These are phyloP conservation scores for Friedmanniomyces endolithicus DNA, from an alignment of 495 filamentous ascomycete species.

Conservation along the genomic window DNA sequence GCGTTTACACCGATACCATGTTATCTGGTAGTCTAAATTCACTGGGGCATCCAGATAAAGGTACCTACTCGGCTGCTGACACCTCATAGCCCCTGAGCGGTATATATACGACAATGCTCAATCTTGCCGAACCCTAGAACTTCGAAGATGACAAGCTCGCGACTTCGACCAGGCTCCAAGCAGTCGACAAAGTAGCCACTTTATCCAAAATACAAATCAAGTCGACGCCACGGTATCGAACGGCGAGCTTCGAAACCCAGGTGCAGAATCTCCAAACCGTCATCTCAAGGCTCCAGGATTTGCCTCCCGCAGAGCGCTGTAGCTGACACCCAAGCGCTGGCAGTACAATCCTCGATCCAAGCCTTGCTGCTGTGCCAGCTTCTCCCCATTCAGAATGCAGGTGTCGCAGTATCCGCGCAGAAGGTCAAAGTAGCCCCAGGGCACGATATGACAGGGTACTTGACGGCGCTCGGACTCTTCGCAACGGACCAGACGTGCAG, in stretches of 20 bases:
- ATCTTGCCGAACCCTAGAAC: not conserved
- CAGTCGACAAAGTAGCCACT: not conserved
- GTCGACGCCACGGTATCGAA: not conserved
- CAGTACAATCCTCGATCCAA: conserved; percentile 5
- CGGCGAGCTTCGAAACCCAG: not conserved
- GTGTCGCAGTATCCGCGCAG: conserved; percentile 1
- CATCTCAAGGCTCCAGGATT: not conserved
- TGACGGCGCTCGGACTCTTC: not conserved
- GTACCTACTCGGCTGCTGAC: too few relatives aligned
- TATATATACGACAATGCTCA: not conserved
- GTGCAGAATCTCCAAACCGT: not conserved
- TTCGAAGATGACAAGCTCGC: not conserved
- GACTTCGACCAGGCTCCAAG: not conserved
- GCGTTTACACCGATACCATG: too few relatives aligned
- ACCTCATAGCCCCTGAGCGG: not conserved
- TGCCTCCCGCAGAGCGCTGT: not conserved
- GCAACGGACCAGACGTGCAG: not conserved
- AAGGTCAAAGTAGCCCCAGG: not conserved
- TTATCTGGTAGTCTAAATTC: too few relatives aligned
- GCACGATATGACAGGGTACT: not conserved
- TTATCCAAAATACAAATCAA: not conserved
- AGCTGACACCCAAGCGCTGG: conserved; percentile 1
- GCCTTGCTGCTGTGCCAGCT: conserved; percentile 1
- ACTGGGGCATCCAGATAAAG: too few relatives aligned
- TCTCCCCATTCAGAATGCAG: not conserved